Evolutionary conservation across 768 basidiomycete genomes (phyloP), one percentile per base, ranked within the genome.

Genomic region (Boletus rufocinnamomeus): DNA sequence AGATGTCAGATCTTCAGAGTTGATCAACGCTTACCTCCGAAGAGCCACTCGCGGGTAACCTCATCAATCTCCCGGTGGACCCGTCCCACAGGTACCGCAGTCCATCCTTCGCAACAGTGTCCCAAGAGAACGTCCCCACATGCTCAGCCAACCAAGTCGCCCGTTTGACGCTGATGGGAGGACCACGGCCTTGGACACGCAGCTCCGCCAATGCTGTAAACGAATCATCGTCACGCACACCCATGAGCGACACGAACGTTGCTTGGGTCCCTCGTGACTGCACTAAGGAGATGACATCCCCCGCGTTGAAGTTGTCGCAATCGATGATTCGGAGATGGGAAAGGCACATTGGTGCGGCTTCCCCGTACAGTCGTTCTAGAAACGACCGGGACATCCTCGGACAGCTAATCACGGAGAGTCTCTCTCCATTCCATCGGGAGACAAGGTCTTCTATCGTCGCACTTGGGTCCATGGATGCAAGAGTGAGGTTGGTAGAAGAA

Each of bases 81-180:
- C 37, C 49, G 32, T 62, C 50, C 61, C 61, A 62, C 30, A 52
- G 14, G 11, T 62, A 62, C 54, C 41, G 54, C 27, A 45, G 7
- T 0, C 61, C 54, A 23, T 62, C 54, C 46, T n/a, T 62, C 1
- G 54, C 50, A 27, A 62, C 41, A 0, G 59, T 62, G 32, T 62
- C 54, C 61, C 60, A 62, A 16, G 41, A 49, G 10, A 62, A 62
- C 19, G 19, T 21, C 5, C 14, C 35, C 25, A 62, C 46, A 52
- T 62, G 60, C n/a, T 44, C 35, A 7, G 46, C 50, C 46, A 62
- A 23, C 61, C 61, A 62, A 13, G 5, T 34, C 14, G 41, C 60
- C 38, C 41, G 50, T 17, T 52, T 25, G 7, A 19, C 35, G 10
- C 41, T 52, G 21, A 62, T 62, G 19, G 50, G 50, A 4, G 59